Evolutionary conservation across 768 basidiomycete genomes (phyloP), one percentile per base, ranked within the genome.

Genomic region (Tulasnella sp.): DNA sequence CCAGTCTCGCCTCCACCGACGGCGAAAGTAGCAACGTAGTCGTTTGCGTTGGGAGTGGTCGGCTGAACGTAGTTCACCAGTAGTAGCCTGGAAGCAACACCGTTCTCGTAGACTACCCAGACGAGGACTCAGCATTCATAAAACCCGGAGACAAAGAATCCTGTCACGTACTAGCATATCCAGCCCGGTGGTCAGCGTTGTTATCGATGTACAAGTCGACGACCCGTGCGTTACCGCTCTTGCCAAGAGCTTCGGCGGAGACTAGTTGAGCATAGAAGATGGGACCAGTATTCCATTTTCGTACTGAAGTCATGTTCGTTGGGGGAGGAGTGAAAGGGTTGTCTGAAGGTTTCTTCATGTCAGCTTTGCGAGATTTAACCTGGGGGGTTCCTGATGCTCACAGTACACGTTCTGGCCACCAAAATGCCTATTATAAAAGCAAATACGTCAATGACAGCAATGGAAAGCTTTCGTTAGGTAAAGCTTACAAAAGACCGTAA

Each of bases 371-470:
- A 15, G 29, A 1, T 55, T n/a, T n/a, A 13, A 26, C 32, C 20
- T 55, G 0, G 13, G 20, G 46, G 42, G 2, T 3, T 26, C 82
- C 89, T 82, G 74, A 87, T 87, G 79, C 42, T 89, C 89, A 81
- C 89, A 77, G 13, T 77, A 77, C 35, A 77, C 77, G 69, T 77
- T 77, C 71, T 77, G 77, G 37, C 69, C 77, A 77, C 77, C 71
- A 29, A 77, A 84, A 81, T 89, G 89, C 80, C 88, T 76, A 35
- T 39, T 9, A 72, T 87, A 35, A 13, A 26, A 35, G 2, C 23
- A 67, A 29, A 6, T 29, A 35, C 9, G 82, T 88, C 88, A 74
- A 81, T 83, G 44, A 84, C 84, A 23, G 86, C 88, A 85, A 89
- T 85, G 80, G 86, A 85, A 44, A 89, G 79, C 3, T 86, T 86